Base-by-base conservation (phyloP, 2,329 filamentous ascomycete genomes). In the Paecilomyces dactylethromorphus region DNA sequence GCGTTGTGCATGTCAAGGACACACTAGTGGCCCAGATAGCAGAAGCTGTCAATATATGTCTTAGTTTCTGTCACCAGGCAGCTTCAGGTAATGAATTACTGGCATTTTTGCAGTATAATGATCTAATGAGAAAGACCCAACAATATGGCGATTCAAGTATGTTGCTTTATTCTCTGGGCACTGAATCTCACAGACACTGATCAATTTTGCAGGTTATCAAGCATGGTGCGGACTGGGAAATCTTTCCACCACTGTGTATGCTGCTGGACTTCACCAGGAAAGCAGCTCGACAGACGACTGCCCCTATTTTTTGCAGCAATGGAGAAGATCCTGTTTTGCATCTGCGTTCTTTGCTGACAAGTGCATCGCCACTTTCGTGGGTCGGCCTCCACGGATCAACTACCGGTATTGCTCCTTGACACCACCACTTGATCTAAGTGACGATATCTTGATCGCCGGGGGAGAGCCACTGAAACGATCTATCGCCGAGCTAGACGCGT, bases 331-430 rank as follows among this genome's bases (percentile, higher is more conserved):
- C 2, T 73, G 73, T 5, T 80, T 81, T 59, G 74, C 74, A 4
- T 69, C 74, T 1, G 71, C 72, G 5, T 82, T 79, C 57, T 76
- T 75, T 6, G 74, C 74, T 3, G 80, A 82, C 58, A 82, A 81
- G 58, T 77, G 74, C 49, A 66, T 81, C 7, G 75, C 79, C 1
- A 76, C 80, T 1, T 82, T 82, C 56, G 73, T 81, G n/a, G 80
- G 80, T 3, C 72, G 80, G 1, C 80, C 80, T 3, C 78, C 79
- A 2, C 71, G 79, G 2, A 75, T 82, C 45, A 72, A 72, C n/a
- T 69, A 74, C 39, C 71, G 73, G 45, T 80, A 74, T 58, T 79
- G 78, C 62, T 68, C 68, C 3, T 70, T 79, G 11, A 66, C 71
- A 6, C 60, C 76, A 29, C 74, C 73, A 1, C 56, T 74, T 31